Conservation (phyloP, 495 filamentous ascomycete genomes). For the Neurospora africana region DNA sequence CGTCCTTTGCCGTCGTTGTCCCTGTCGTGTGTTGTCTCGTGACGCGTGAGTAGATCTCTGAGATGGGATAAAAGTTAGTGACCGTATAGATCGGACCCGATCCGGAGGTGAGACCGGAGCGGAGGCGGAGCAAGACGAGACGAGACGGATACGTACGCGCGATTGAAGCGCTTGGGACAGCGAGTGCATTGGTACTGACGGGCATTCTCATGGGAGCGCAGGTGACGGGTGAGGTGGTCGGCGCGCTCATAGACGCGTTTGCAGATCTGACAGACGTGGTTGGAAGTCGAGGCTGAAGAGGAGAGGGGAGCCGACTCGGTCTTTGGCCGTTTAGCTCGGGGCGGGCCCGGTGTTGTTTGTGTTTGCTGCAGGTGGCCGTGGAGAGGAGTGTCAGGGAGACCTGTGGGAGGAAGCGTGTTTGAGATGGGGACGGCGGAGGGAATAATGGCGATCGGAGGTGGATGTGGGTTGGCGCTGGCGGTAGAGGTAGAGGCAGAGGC, state of each 20-base stretch:
- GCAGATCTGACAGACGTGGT: slow-evolving; percentile 15
- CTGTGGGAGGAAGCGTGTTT: background rate
- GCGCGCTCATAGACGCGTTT: slow-evolving; percentile 15
- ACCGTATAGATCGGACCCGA: background rate
- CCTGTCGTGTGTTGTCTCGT: slow-evolving; percentile 15
- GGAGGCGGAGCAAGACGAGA: background rate
- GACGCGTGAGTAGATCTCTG: slow-evolving; percentile 17
- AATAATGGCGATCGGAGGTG: background rate
- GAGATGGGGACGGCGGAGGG: background rate
- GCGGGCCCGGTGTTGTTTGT: background rate
- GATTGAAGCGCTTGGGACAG: slow-evolving; percentile 16
- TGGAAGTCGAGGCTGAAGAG: background rate
- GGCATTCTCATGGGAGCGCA: slow-evolving; percentile 18
- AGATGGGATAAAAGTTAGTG: background rate
- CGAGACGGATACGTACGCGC: slow-evolving; percentile 8
- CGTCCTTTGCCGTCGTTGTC: slow-evolving; percentile 12
- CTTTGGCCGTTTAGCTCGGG: slow-evolving; percentile 5
- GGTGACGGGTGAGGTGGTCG: slow-evolving; percentile 16
- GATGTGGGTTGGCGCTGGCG: background rate
- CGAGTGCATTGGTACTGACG: slow-evolving; percentile 15
- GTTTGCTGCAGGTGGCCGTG: background rate
- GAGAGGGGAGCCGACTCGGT: slow-evolving; percentile 1
- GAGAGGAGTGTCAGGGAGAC: background rate
- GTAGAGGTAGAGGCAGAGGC: background rate
- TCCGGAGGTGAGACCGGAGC: background rate